Base-by-base conservation (phyloP, 176 grass and related monocot genomes). In the Raddia guianensis region DNA sequence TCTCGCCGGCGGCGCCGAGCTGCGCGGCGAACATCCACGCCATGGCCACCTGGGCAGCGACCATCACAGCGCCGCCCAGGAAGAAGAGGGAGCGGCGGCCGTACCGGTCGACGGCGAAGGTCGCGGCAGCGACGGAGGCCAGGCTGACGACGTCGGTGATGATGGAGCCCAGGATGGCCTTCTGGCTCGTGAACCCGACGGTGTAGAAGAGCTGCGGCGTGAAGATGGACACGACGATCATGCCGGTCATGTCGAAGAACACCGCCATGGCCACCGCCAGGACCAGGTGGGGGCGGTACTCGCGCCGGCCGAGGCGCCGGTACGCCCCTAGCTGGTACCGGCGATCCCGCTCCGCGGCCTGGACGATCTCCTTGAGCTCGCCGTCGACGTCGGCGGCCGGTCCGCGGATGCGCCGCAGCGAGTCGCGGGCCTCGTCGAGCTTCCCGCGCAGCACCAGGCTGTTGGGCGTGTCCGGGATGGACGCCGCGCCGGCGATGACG, bases 161-260 rank as follows among this genome's bases (percentile, higher is more conserved):
- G 76, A 92, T 85, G 33, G 87, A 85, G 9, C 83, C 87, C 60
- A 92, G 72, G 20, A 92, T 79, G 20, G 84, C 87, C 58, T 79
- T 78, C 76, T 89, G 75, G 80, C 84, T 87, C 35, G 83, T 83
- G 80, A 92, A 92, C 21, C 90, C 90, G 3, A 89, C 61, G 0
- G 87, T 92, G 80, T 82, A 83, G 90, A 92, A 92, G 37, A 92
- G 70, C 0, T 87, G 80, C 13, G 90, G 90, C 66, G 90, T 55
- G 87, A 92, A 92, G 46, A 92, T 54, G 1, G 90, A 79, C n/a
- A 92, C 74, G 43, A 87, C 83, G 60, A 84, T 84, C 78, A 92
- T 55, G 67, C 91, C 91, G 43, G 91, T 93, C 12, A 93, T 85
- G 87, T 93, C 85, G 85, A 87, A 89, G 78, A 90, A 93, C 33